Conservation (phyloP, 164 flowering plant species). For the Sextonia rubra region DNA sequence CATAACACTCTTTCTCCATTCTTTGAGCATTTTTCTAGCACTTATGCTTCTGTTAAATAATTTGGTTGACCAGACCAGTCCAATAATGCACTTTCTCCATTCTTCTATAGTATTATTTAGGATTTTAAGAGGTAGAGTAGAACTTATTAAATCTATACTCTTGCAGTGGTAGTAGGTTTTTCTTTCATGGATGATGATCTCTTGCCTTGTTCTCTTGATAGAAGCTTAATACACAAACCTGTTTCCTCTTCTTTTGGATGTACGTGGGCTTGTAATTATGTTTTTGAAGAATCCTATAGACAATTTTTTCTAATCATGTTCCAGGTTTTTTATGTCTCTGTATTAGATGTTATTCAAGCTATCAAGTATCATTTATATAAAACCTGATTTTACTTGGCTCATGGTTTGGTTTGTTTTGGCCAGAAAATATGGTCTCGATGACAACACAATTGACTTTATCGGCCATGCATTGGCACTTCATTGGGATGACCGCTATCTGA, state of each 20-base stretch:
- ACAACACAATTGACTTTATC: constrained; percentile 81
- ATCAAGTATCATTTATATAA: background rate
- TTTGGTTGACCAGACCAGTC: too few relatives aligned
- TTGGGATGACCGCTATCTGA: constrained; percentile 74
- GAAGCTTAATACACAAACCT: background rate
- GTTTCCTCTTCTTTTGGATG: background rate
- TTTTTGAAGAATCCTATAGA: background rate
- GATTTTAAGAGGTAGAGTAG: background rate
- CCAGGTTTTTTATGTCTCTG: background rate
- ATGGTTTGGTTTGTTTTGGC: constrained; percentile 2
- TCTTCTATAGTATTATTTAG: background rate
- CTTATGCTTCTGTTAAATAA: too few relatives aligned
- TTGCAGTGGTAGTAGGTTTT: background rate
- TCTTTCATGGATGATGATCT: background rate
- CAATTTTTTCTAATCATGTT: too few relatives aligned
- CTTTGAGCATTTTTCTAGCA: too few relatives aligned
- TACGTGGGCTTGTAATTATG: background rate
- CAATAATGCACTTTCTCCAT: background rate
- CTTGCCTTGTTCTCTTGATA: background rate
- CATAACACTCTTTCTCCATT: too few relatives aligned
- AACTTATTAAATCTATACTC: background rate
- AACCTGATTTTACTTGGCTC: background rate
- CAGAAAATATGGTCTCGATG: constrained; percentile 95
- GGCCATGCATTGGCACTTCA: constrained; percentile 95
- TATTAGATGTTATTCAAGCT: background rate